Evolutionary conservation across 768 basidiomycete species (phyloP), one percentile per base, ranked within the genome.

Genomic region (Tremella yokohamensis): DNA sequence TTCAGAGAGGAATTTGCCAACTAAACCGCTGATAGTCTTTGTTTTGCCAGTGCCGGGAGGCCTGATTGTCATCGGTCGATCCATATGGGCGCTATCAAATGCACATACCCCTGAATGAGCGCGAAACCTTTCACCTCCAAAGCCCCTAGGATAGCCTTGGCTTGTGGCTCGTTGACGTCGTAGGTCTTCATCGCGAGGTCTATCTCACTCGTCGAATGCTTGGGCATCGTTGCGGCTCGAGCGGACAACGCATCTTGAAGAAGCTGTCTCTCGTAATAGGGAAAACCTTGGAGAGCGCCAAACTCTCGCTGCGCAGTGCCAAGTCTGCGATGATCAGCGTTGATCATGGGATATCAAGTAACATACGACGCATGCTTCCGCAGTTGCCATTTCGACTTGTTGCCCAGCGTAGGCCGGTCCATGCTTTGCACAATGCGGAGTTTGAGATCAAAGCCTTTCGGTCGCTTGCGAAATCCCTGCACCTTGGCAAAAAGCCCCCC

Each of bases 11-110:
- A 87, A 90, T 3, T 86, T 83, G 40, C 89, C 85, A 6, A 96
- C 87, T n/a, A 99, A 81, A 19, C 90, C 91, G 65, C 90, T 90
- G 61, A 99, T 98, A 0, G 96, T 99, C 19, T 90, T 94, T 8
- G 96, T 99, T 79, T 99, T 99, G 12, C 96, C 96, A 0, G 96
- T 99, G 54, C 96, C 96, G 1, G 96, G 96, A 37, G 96, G 96
- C 20, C 94, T 93, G 62, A 40, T 24, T 15, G 29, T 44, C 42
- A 29, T 61, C 42, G 58, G 52, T 25, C 15, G 16, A 26, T 15
- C 16, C 38, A 8, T 25, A 34, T 34, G 6, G 6, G 11, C 11
- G 2, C 19, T 44, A 38, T 55, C 18, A n/a, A 49, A 19, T 29
- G 22, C 18, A 63, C 80, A 54, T 70, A 93, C 94, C 96, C 96